Evolutionary conservation across 2,329 filamentous ascomycete genomes (phyloP).

Genomic region (Juglanconis oblonga): DNA sequence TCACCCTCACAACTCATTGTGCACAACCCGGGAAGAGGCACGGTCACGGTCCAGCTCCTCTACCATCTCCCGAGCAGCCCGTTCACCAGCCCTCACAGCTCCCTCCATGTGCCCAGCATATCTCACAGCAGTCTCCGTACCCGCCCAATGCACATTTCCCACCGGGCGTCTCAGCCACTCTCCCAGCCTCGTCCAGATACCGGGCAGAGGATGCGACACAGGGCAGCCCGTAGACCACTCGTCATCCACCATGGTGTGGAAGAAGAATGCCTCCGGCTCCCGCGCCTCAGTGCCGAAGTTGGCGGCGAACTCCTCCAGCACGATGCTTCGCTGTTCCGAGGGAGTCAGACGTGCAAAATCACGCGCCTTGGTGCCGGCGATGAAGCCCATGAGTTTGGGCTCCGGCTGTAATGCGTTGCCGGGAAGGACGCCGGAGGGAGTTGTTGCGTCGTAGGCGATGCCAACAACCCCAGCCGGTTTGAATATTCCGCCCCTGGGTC

Average conservation of each 20-base stretch:
- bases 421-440: neutral
- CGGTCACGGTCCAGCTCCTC: no score
- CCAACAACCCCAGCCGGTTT: slow-evolving; percentile 6
- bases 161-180: slow-evolving; percentile 18
- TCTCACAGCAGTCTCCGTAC: slow-evolving; percentile 17
- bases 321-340: slow-evolving; percentile 15
- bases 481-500: slow-evolving; percentile 16
- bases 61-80: no score
- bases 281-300: slow-evolving; percentile 19
- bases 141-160: slow-evolving; percentile 15
- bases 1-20: neutral
- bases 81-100: slow-evolving; percentile 6
- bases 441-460: slow-evolving; percentile 13
- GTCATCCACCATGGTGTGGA: slow-evolving; percentile 18
- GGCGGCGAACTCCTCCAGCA: slow-evolving; percentile 17
- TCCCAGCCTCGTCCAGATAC: slow-evolving; percentile 19
- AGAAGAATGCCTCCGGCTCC: slow-evolving; percentile 16
- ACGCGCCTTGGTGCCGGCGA: slow-evolving; percentile 15
- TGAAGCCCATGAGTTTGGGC: slow-evolving; percentile 16
- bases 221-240: slow-evolving; percentile 16
- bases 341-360: slow-evolving; percentile 14
- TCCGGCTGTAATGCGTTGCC: neutral
- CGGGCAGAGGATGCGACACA: slow-evolving; percentile 14
- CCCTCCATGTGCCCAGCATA: slow-evolving; percentile 17
- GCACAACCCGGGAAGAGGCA: no score